Percentiles rank a stretch among this genome's conserved stretches.
Evolutionary conservation across 2,329 filamentous ascomycete genomes (phyloP).

Genomic region (Ploettnerulaceae sp.): DNA sequence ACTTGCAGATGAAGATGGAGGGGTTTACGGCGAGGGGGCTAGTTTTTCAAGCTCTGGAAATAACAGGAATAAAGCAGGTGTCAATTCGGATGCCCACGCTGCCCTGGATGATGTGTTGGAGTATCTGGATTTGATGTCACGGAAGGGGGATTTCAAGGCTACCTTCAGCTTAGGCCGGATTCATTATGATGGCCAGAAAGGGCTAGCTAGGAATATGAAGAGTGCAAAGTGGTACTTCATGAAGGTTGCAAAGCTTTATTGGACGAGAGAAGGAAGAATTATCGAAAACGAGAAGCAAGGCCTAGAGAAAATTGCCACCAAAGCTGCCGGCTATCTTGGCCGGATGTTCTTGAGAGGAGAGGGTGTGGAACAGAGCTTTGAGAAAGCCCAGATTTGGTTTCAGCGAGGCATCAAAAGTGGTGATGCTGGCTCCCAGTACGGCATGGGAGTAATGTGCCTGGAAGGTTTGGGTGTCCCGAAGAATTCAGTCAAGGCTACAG

Average conservation of each 20-base stretch:
- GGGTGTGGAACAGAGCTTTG: constrained; percentile 61
- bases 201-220: constrained; percentile 55
- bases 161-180: constrained; percentile 65
- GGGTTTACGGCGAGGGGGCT: constrained; percentile 91
- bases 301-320: constrained; percentile 61
- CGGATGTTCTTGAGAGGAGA: constrained; percentile 69
- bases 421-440: constrained; percentile 64
- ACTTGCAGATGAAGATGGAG: constrained; percentile 84
- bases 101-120: constrained; percentile 92
- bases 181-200: constrained; percentile 63
- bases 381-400: constrained; percentile 64
- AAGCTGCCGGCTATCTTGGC: constrained; percentile 66
- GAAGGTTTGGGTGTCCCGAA: constrained; percentile 60
- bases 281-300: constrained; percentile 49
- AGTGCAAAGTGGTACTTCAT: constrained; percentile 65
- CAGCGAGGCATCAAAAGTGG: constrained; percentile 57
- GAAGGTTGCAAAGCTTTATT: constrained; percentile 62
- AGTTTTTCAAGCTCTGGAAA: constrained; percentile 82
- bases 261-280: constrained; percentile 59
- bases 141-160: constrained; percentile 67
- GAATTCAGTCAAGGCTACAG: constrained; percentile 56
- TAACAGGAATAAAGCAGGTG: constrained; percentile 69
- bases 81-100: constrained; percentile 75
- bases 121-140: constrained; percentile 71
- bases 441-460: constrained; percentile 65